phyloP scores from a whole-genome alignment of 192 early-diverging fungal genomes.

The Mortierella alpina region DNA sequence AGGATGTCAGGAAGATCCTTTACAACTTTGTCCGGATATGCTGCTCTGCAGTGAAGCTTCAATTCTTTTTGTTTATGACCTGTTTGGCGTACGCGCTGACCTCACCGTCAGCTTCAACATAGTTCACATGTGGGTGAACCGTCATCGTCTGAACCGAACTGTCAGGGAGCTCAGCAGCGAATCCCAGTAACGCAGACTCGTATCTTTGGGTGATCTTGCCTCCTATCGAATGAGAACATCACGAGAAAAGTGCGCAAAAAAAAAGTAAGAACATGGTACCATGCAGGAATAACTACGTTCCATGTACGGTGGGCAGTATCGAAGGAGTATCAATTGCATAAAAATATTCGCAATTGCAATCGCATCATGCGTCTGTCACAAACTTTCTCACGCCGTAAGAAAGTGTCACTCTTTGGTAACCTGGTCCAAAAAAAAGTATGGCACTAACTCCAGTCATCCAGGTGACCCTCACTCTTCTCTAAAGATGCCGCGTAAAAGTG shows the following conservation, averaged over 20 bases:
- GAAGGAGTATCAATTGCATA: not conserved
- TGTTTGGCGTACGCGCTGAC: constrained; percentile 52
- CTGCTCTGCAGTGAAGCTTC: not conserved
- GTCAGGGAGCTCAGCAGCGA: constrained; percentile 70
- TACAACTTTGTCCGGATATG: no score
- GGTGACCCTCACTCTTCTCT: not conserved
- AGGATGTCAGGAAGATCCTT: no score
- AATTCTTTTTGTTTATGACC: not conserved
- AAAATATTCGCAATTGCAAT: not conserved
- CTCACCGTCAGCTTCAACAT: constrained; percentile 71
- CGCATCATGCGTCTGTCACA: not conserved
- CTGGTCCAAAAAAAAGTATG: no score
- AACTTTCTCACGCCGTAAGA: not conserved
- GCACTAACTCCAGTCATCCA: not conserved
- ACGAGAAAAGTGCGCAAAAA: not conserved
- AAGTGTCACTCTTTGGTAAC: no score
- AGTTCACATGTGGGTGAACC: constrained; percentile 56
- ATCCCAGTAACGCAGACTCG: constrained; percentile 62
- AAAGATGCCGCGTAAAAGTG: no score
- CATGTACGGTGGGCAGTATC: not conserved
- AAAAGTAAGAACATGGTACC: not conserved
- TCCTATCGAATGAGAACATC: constrained; percentile 6
- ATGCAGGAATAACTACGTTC: not conserved
- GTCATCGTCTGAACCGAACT: constrained; percentile 54
- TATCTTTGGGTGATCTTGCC: constrained; percentile 60